Evolutionary conservation across 495 filamentous ascomycete genomes (phyloP), one percentile per base, ranked within the genome.

Genomic region (Talaromyces adpressus): DNA sequence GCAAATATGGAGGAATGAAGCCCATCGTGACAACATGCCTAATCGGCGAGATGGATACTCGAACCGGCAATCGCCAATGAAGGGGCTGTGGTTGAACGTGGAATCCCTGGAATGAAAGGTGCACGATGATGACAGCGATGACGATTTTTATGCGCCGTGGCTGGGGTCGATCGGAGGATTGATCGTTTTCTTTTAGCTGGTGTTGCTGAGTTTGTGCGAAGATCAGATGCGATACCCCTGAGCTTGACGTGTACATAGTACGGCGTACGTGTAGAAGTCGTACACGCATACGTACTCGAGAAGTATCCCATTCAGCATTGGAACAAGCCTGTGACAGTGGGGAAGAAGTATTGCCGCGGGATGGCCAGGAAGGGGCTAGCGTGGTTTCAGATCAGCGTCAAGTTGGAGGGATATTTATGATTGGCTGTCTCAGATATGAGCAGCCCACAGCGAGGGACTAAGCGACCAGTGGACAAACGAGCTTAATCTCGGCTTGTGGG

Each of bases 321-420:
- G 25, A 54, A 27, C 27, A 4, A 25, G 25, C 11, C 52, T 56
- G 52, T 22, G 56, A 58, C 56, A 58, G 56, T 58, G 56, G 56
- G 29, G 27, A 58, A 18, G 1, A 25, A 36, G 9, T 6, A 36
- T 7, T 32, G 41, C 27, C 47, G 47, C 60, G 60, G 47, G 45
- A 52, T 53, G 29, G 41, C 60, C 45, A 22, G 7, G 11, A 27
- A 23, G 27, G 23, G 60, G 6, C 11, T 53, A 52, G 60, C 60
- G 60, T 16, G 29, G 60, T 62, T 62, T 62, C 60, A 53, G 60
- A 62, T 62, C 60, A 52, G 60, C 60, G 45, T 51, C 47, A 53
- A 47, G 45, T 32, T 18, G n/a, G 12, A 23, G 60, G 23, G n/a
- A 0, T 25, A 20, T 29, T 12, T 30, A 7, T 62, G 41, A 52